Evolutionary conservation across 495 filamentous ascomycete species (phyloP), one percentile per base, ranked within the genome.

Genomic region (Penicillium riverlandense): DNA sequence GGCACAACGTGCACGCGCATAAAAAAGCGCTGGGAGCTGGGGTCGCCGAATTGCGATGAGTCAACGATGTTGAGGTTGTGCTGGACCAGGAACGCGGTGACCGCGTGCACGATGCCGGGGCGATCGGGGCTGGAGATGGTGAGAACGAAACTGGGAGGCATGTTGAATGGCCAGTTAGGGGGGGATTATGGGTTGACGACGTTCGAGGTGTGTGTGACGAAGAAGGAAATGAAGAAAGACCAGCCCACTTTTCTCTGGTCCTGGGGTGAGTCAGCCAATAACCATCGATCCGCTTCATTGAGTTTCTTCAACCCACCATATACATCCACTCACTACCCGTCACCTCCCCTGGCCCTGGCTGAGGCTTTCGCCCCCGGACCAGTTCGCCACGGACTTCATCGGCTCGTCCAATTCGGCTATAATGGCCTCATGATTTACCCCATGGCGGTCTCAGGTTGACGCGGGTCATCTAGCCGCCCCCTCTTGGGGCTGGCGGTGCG

Each of bases 41-140:
- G 72, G 55, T 86, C 83, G 9, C 80, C 80, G 67, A 82, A 87
- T 61, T 88, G 84, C 55, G 82, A 82, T 38, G 83, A 76, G 60
- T 88, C 82, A 44, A 86, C 59, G 57, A 88, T 86, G 62, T 84
- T 88, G 61, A 84, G 71, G 58, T 75, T 72, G 55, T 83, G 70
- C 40, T 70, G 59, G 30, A 83, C 81, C 30, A 86, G 73, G 57
- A 85, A 74, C 13, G 78, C 82, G 11, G 84, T 86, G 40, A 88
- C 83, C 34, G 83, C 83, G 59, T 86, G 79, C 35, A 88, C 83
- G 57, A 88, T 86, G 52, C 84, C 84, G 35, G 82, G 72, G 59
- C 79, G 78, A 63, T 88, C 83, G 36, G 83, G 83, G 62, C 83
- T 85, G 30, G 83, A 86, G 41, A 88, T 70, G 28, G 82, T 88